These are phyloP conservation scores for Rhodofomes roseus DNA, from an alignment of 1,284 basidiomycete species.

Conservation along the genomic window DNA sequence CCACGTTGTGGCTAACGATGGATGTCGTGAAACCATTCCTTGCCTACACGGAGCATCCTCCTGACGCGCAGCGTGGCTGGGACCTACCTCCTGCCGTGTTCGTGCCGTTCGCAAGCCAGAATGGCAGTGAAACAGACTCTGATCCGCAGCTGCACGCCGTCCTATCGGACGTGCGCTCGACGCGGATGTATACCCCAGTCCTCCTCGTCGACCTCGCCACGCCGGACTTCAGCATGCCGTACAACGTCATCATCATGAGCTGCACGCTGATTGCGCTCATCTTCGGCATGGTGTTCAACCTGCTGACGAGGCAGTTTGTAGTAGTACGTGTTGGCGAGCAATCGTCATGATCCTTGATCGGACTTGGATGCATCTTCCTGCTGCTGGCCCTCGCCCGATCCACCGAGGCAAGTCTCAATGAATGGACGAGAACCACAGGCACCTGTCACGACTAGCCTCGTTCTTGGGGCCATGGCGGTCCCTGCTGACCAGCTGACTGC, in stretches of 20 bases:
- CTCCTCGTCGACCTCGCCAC: slow-evolving; percentile 89
- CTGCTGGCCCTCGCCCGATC: not conserved
- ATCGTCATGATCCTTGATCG: not conserved
- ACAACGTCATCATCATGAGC: slow-evolving; percentile 97
- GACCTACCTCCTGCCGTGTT: slow-evolving; percentile 85
- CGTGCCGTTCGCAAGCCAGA: slow-evolving; percentile 37
- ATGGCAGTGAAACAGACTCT: slow-evolving; percentile 1
- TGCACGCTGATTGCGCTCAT: slow-evolving; percentile 89
- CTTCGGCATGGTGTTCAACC: slow-evolving; percentile 91
- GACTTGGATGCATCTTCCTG: not conserved
- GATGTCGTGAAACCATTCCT: slow-evolving; percentile 86
- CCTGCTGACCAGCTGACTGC: not conserved
- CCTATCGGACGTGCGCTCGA: slow-evolving; percentile 3
- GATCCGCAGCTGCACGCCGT: slow-evolving; percentile 4
- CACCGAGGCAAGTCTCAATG: not conserved
- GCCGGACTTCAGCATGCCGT: slow-evolving; percentile 99
- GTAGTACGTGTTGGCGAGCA: slow-evolving; percentile 33
- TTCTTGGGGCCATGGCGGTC: not conserved
- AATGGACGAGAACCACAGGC: not conserved
- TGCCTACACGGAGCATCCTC: slow-evolving; percentile 93
- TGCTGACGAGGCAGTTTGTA: slow-evolving; percentile 78
- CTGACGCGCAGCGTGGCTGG: slow-evolving; percentile 94
- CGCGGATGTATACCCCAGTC: slow-evolving; percentile 74
- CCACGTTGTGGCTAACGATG: slow-evolving; percentile 63
- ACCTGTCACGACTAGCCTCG: not conserved